Evolutionary conservation across 2,329 filamentous ascomycete species (phyloP).

Genomic region (Colletotrichum noveboracense): DNA sequence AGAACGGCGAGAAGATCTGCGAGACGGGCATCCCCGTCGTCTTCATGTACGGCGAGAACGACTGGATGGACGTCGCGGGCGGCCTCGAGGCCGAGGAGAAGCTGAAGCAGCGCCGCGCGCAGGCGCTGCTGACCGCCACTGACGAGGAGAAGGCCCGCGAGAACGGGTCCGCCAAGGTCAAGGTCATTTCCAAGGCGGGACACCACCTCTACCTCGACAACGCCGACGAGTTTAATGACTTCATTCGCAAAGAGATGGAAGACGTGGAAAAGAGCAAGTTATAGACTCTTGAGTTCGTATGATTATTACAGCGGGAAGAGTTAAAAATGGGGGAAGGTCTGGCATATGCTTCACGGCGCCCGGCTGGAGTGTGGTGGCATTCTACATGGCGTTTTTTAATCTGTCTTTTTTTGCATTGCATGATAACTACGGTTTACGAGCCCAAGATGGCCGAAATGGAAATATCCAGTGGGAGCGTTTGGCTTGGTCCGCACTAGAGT

Average conservation of each 20-base stretch:
- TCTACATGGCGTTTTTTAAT: not conserved
- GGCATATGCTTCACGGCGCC: not conserved
- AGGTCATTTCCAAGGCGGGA: slow-evolving; percentile 70
- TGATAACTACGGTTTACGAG: slow-evolving; percentile 16
- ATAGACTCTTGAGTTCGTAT: not conserved
- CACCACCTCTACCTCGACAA: slow-evolving; percentile 68
- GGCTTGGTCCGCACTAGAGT: slow-evolving; percentile 2
- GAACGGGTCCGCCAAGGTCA: slow-evolving; percentile 81
- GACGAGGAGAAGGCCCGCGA: slow-evolving; percentile 73
- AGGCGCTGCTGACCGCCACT: slow-evolving; percentile 65
- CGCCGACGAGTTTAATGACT: slow-evolving; percentile 60
- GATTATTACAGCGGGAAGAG: not conserved
- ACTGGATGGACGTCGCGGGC: slow-evolving; percentile 97
- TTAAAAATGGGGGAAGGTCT: not conserved
- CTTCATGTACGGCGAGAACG: slow-evolving; percentile 95
- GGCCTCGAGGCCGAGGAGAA: slow-evolving; percentile 82
- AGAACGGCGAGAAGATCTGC: slow-evolving; percentile 28
- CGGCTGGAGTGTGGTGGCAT: not conserved
- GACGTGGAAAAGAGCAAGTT: slow-evolving; percentile 40
- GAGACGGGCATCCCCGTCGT: slow-evolving; percentile 81
- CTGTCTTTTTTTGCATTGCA: slow-evolving; percentile 3
- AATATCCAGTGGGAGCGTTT: slow-evolving; percentile 21
- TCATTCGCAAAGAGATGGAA: slow-evolving; percentile 58
- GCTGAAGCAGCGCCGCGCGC: slow-evolving; percentile 70
- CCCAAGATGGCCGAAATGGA: slow-evolving; percentile 8